Base-by-base conservation (phyloP, 768 basidiomycete species). In the Pulveroboletus frians region DNA sequence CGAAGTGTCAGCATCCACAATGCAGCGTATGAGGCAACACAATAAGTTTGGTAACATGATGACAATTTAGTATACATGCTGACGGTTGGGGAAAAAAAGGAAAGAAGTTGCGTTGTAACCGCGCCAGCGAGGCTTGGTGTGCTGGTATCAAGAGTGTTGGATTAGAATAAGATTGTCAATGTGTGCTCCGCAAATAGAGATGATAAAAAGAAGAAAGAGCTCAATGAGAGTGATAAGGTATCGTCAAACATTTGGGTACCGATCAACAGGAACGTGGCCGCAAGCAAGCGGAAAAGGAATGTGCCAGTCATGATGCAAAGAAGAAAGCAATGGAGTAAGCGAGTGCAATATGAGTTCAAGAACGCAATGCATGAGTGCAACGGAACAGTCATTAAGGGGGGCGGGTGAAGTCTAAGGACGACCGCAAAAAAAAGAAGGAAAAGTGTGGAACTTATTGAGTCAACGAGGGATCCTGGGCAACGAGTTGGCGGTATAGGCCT, bases 1-100 rank as follows among this genome's bases (percentile, higher is more conserved):
- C 78, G 96, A 43, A 92, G 90, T 54, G 95, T 98, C 63, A 85
- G 81, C 69, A 97, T 98, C 61, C 96, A 99, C 77, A 90, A 85
- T 59, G 84, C 91, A 42, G 95, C 96, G 11, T 96, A 97, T 67
- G 69, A 72, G 21, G 49, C 49, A 38, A 54, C 42, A 13, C 50
- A 54, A 37, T 30, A 53, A 47, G 41, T 51, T 46, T 50, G 41
- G 52, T 47, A 51, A 49, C 47, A 44, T 35, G 54, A 55, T 30
- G 52, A 15, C 52, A 53, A 54, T 52, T 45, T 53, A 49, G 38
- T 53, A 43, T 55, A 57, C 57, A 63, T 58, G 61, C 47, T 58
- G 49, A 56, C 52, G 39, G 40, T 42, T 51, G 20, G 44, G 47
- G 26, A 49, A 32, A 34, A 26, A 10, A 34, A 20, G 9, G 17